Conservation (phyloP, 805 yeast genomes). For the Yamadazyma tumulicola region DNA sequence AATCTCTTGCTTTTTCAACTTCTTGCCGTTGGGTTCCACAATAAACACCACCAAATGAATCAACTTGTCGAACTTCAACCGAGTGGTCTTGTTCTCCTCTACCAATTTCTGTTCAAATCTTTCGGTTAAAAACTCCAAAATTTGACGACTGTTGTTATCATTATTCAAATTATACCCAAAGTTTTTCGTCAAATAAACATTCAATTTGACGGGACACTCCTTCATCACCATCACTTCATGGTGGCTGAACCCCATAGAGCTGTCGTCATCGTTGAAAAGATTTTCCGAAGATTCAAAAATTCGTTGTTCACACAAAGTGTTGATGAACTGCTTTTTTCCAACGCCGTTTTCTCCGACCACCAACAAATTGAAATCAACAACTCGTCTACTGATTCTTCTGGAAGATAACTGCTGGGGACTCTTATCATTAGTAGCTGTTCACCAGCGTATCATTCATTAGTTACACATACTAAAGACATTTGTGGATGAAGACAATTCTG, state of each 20-base stretch:
- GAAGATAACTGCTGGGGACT: constrained; percentile 7
- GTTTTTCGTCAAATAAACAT: constrained; percentile 20
- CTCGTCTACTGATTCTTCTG: constrained; percentile 9
- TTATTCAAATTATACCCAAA: constrained; percentile 24
- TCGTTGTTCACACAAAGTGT: constrained; percentile 60
- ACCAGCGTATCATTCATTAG: background rate
- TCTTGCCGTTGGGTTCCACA: constrained; percentile 8
- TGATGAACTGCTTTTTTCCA: constrained; percentile 73
- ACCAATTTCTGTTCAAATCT: constrained; percentile 8
- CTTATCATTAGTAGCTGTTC: constrained; percentile 6
- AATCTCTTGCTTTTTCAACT: constrained; percentile 10
- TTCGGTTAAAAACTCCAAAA: constrained; percentile 8
- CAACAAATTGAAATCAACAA: constrained; percentile 20
- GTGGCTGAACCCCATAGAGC: background rate
- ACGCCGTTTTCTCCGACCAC: constrained; percentile 39
- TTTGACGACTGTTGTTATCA: constrained; percentile 10
- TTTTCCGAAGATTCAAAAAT: constrained; percentile 5
- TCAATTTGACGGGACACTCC: constrained; percentile 17
- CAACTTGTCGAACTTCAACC: constrained; percentile 9
- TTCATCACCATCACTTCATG: constrained; percentile 11
- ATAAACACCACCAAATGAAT: constrained; percentile 11
- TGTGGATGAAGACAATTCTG: background rate
- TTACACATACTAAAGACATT: constrained; percentile 7
- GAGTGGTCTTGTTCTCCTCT: constrained; percentile 11
- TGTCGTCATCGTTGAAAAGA: background rate